These are phyloP conservation scores for Apiospora saccharicola DNA, from an alignment of 2,329 filamentous ascomycete genomes.

Conservation along the genomic window DNA sequence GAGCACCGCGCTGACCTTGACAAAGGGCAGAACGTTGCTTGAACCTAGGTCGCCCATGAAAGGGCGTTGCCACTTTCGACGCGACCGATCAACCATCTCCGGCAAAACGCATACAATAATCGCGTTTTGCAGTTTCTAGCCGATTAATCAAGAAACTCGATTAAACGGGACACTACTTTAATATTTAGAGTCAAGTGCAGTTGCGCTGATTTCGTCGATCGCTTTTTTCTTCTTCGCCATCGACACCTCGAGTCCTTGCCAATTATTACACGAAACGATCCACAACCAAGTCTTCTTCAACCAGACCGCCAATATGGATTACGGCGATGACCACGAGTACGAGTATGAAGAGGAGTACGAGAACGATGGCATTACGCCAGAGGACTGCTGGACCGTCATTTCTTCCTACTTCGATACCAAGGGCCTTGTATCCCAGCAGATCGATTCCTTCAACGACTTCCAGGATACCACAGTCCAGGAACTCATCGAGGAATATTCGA, in stretches of 20 bases:
- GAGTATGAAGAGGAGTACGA: constrained; percentile 73
- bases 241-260: not conserved
- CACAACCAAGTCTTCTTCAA: not conserved
- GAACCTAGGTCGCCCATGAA: constrained; percentile 18
- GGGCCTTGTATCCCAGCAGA: constrained; percentile 94
- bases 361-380: constrained; percentile 81
- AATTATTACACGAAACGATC: not conserved
- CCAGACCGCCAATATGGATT: constrained; percentile 21
- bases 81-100: constrained; percentile 17
- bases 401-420: constrained; percentile 96
- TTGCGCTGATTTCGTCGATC: not conserved
- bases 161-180: not conserved
- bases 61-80: constrained; percentile 22
- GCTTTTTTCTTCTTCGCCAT: not conserved
- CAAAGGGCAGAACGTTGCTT: constrained; percentile 23
- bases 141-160: not conserved
- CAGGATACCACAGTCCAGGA: constrained; percentile 93
- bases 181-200: constrained; percentile 4
- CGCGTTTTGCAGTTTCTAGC: constrained; percentile 5
- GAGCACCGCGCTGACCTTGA: constrained; percentile 22
- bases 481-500: constrained; percentile 89
- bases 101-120: constrained; percentile 1
- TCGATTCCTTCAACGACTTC: constrained; percentile 98
- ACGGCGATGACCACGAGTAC: constrained; percentile 50
- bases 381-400: constrained; percentile 99